A percentile compares a stretch with the other conserved stretches of the same genome.
These are phyloP conservation scores for Pisolithus sp. DNA, from an alignment of 768 basidiomycete species.

Conservation along the genomic window DNA sequence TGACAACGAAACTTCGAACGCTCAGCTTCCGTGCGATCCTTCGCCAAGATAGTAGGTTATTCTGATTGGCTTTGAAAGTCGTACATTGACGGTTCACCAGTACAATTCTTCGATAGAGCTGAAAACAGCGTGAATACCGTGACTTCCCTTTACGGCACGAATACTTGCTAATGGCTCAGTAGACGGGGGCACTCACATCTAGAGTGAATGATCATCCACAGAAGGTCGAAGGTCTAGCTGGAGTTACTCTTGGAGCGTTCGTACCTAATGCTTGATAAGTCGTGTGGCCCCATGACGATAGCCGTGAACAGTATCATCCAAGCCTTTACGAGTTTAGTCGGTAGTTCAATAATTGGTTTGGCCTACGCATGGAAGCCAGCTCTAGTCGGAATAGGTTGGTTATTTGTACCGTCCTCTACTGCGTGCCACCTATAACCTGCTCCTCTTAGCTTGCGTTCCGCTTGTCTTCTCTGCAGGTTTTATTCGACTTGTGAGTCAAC, in stretches of 20 bases:
- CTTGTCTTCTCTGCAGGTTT: constrained; percentile 70
- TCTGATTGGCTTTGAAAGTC: background rate
- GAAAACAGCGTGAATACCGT: constrained; percentile 56
- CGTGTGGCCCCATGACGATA: background rate
- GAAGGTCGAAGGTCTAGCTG: constrained; percentile 83
- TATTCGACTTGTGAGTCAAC: constrained; percentile 61
- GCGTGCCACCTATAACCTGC: background rate
- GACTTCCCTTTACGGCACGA: background rate
- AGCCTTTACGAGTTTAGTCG: constrained; percentile 56
- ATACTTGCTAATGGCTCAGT: background rate
- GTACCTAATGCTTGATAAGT: constrained; percentile 16
- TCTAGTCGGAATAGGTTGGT: constrained; percentile 75
- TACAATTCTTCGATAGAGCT: constrained; percentile 86
- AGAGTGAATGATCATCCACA: constrained; percentile 81
- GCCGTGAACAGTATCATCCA: constrained; percentile 62
- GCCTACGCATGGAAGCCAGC: constrained; percentile 71
- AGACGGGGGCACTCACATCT: constrained; percentile 79
- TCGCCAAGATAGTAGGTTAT: constrained; percentile 69
- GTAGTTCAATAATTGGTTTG: constrained; percentile 73
- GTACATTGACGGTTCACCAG: constrained; percentile 25
- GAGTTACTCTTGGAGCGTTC: constrained; percentile 76
- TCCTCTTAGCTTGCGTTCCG: constrained; percentile 54
- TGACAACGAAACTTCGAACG: constrained; percentile 67
- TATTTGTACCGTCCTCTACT: background rate
- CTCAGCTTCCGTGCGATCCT: constrained; percentile 75